Percentiles rank a stretch among this genome's conserved stretches.
phyloP scores from a whole-genome alignment of 306 rosid species.

The Hippophae tibetana region DNA sequence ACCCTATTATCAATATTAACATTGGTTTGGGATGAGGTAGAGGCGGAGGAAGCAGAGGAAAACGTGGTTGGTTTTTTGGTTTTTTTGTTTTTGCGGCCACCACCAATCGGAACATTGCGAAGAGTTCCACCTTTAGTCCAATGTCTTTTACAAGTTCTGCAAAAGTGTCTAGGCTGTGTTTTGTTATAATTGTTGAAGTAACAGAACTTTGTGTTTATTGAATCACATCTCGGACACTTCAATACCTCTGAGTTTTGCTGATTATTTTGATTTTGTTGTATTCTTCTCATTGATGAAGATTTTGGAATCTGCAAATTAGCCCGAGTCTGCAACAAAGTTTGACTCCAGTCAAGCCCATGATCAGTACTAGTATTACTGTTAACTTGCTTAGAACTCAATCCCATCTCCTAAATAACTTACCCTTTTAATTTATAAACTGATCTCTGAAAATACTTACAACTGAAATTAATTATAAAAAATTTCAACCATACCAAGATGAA shows the following conservation, averaged over 20 bases:
- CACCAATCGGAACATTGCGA: slow-evolving; percentile 90
- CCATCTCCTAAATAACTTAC: slow-evolving; percentile 32
- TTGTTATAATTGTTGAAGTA: slow-evolving; percentile 97
- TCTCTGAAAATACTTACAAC: background rate
- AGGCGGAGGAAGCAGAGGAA: slow-evolving; percentile 11
- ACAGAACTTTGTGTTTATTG: slow-evolving; percentile 80
- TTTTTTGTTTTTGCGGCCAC: slow-evolving; percentile 71
- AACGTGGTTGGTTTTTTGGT: slow-evolving; percentile 24
- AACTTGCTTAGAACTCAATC: slow-evolving; percentile 79
- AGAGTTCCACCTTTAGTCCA: slow-evolving; percentile 98
- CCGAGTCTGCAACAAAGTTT: slow-evolving; percentile 40
- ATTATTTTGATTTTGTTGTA: slow-evolving; percentile 32
- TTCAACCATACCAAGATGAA: too few species aligned
- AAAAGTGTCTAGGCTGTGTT: slow-evolving; percentile 86
- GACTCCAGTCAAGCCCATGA: slow-evolving; percentile 55
- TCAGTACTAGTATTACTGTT: slow-evolving; percentile 13
- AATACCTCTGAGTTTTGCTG: slow-evolving; percentile 31
- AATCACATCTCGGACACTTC: slow-evolving; percentile 91
- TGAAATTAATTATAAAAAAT: background rate
- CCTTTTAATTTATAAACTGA: background rate
- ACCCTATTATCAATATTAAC: background rate
- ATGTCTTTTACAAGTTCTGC: slow-evolving; percentile 89
- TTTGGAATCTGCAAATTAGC: slow-evolving; percentile 40
- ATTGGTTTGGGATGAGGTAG: slow-evolving; percentile 4
- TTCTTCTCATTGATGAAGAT: slow-evolving; percentile 26